Evolutionary conservation across 805 yeast genomes (phyloP).

Genomic region (Millerago galiae): DNA sequence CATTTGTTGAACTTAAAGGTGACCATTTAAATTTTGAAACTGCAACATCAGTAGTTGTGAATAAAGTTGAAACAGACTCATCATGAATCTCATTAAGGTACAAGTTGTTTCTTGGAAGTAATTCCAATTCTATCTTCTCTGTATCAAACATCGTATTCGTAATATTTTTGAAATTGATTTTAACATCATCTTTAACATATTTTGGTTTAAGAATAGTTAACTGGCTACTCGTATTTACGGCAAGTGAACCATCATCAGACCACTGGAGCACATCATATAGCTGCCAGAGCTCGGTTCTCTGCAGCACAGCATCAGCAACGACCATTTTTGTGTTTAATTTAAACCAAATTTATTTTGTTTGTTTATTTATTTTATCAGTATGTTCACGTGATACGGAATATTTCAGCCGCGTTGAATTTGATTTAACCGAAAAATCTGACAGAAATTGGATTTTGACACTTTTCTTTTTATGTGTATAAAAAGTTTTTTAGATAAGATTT

Average conservation of each 20-base stretch:
- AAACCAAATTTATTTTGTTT: no score
- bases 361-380: no score
- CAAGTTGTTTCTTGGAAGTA: slow-evolving; percentile 10
- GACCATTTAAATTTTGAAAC: slow-evolving; percentile 17
- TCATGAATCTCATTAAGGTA: slow-evolving; percentile 11
- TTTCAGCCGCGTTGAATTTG: no score
- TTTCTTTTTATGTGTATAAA: no score
- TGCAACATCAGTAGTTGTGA: slow-evolving; percentile 10
- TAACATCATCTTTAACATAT: slow-evolving; percentile 7
- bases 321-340: slow-evolving; percentile 3
- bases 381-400: no score
- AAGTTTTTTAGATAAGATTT: no score
- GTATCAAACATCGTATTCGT: slow-evolving; percentile 14
- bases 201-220: slow-evolving; percentile 19
- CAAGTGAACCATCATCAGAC: slow-evolving; percentile 22
- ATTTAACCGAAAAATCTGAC: no score
- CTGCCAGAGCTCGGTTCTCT: slow-evolving; percentile 15
- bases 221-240: slow-evolving; percentile 16
- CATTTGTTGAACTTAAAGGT: slow-evolving; percentile 13
- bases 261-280: slow-evolving; percentile 14
- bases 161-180: slow-evolving; percentile 8
- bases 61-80: slow-evolving; percentile 15
- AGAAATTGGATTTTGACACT: no score
- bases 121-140: slow-evolving; percentile 10
- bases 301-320: slow-evolving; percentile 7